Evolutionary conservation across 805 yeast genomes (phyloP).

Genomic region (Blastobotrys parvus): DNA sequence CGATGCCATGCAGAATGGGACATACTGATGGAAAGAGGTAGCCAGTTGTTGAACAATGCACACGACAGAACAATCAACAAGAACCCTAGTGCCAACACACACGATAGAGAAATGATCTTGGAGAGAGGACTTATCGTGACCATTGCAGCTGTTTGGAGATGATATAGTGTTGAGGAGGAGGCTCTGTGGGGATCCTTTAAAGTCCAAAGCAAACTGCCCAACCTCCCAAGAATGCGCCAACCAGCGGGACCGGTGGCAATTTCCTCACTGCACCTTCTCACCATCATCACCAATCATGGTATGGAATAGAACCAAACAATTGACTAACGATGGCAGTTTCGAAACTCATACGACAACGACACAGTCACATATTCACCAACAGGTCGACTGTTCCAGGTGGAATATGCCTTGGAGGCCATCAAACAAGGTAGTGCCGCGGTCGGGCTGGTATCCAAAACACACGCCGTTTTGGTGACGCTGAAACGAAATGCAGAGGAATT

Average conservation of each 20-base stretch:
- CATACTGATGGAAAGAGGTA: conserved; percentile 67
- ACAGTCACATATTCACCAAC: conserved; percentile 96
- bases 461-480: conserved; percentile 87
- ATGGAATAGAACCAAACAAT: background rate
- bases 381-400: conserved; percentile 57
- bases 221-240: no score
- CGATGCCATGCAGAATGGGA: conserved; percentile 8
- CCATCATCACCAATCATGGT: background rate
- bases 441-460: conserved; percentile 77
- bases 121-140: conserved; percentile 51
- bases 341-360: conserved; percentile 98
- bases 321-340: conserved; percentile 43
- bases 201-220: no score
- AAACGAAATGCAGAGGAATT: conserved; percentile 96
- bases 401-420: conserved; percentile 69
- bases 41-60: conserved; percentile 83
- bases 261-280: background rate
- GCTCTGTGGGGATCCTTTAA: no score
- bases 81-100: conserved; percentile 82
- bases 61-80: conserved; percentile 81
- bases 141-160: conserved; percentile 11
- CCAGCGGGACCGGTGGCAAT: background rate
- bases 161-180: no score
- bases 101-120: conserved; percentile 66
- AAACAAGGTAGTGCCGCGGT: conserved; percentile 98